phyloP scores from a whole-genome alignment of 148 eudicot genomes.

The Beta vulgaris region DNA sequence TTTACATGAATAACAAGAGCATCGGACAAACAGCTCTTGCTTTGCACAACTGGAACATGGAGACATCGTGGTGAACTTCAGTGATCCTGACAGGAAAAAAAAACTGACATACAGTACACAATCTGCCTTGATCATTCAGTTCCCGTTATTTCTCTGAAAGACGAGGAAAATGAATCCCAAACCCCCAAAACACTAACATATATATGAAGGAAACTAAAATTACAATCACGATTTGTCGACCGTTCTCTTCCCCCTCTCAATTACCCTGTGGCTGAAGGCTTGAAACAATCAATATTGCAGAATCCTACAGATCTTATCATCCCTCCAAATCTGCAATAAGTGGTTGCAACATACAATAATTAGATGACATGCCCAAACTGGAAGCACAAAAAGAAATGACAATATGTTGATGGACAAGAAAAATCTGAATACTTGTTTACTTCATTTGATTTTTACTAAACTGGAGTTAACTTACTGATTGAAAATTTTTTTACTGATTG shows the following conservation, averaged over 20 bases:
- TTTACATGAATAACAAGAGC: constrained; percentile 26
- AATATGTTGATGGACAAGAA: too few species aligned
- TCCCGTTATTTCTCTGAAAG: constrained; percentile 21
- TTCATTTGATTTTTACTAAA: too few species aligned
- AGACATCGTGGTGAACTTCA: constrained; percentile 23
- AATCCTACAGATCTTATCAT: constrained; percentile 72
- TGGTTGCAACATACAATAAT: constrained; percentile 23
- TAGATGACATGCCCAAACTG: neutral
- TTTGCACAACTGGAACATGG: constrained; percentile 7
- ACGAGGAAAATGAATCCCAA: constrained; percentile 18
- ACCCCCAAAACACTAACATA: constrained; percentile 27
- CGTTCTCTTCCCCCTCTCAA: constrained; percentile 18
- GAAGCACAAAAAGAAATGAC: neutral
- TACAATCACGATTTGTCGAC: constrained; percentile 19
- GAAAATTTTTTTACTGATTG: too few species aligned
- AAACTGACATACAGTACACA: constrained; percentile 26
- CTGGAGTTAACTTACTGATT: too few species aligned
- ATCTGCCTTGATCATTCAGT: constrained; percentile 32
- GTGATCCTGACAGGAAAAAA: constrained; percentile 20
- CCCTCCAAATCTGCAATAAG: constrained; percentile 68
- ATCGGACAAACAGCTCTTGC: constrained; percentile 13
- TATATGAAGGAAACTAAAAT: constrained; percentile 19
- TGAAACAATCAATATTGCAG: constrained; percentile 87
- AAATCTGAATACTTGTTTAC: too few species aligned
- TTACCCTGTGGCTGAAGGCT: constrained; percentile 50